Percentiles rank a stretch among this genome's conserved stretches.
Conservation (phyloP, 495 filamentous ascomycete species). For the Xylaria venustula region DNA sequence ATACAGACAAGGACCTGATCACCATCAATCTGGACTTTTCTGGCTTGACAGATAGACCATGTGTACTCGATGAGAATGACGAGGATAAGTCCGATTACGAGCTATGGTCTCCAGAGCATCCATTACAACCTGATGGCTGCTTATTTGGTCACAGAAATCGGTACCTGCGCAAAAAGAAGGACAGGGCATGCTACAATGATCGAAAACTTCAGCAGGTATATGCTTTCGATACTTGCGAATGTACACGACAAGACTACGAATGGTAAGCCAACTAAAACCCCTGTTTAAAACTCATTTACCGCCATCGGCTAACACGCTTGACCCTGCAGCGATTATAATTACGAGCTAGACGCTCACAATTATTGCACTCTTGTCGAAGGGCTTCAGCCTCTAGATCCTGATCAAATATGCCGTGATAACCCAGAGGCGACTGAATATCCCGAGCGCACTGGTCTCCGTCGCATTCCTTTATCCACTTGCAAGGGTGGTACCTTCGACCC, state of each 20-base stretch:
- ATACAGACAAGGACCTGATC: constrained; percentile 51
- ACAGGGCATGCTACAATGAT: constrained; percentile 75
- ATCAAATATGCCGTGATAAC: constrained; percentile 63
- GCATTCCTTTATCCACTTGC: constrained; percentile 86
- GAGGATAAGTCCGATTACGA: constrained; percentile 66
- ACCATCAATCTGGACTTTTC: constrained; percentile 88
- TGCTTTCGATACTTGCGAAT: constrained; percentile 71
- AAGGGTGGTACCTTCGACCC: constrained; percentile 61
- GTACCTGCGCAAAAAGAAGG: constrained; percentile 83
- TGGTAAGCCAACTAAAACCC: constrained; percentile 59
- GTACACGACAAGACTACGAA: constrained; percentile 84
- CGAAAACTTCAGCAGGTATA: constrained; percentile 65
- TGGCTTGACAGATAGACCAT: constrained; percentile 65
- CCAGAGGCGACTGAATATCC: constrained; percentile 69
- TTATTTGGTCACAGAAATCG: constrained; percentile 88
- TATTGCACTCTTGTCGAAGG: constrained; percentile 74
- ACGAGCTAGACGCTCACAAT: constrained; percentile 68
- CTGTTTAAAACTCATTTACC: neutral
- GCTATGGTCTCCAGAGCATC: constrained; percentile 81
- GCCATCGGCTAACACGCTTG: constrained; percentile 11
- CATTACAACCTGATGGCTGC: constrained; percentile 70
- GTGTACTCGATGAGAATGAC: constrained; percentile 65
- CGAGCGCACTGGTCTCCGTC: constrained; percentile 83
- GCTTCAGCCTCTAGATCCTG: constrained; percentile 62
- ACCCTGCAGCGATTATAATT: constrained; percentile 83